Evolutionary conservation across 2,329 filamentous ascomycete species (phyloP).

Genomic region (Colletotrichum godetiae): DNA sequence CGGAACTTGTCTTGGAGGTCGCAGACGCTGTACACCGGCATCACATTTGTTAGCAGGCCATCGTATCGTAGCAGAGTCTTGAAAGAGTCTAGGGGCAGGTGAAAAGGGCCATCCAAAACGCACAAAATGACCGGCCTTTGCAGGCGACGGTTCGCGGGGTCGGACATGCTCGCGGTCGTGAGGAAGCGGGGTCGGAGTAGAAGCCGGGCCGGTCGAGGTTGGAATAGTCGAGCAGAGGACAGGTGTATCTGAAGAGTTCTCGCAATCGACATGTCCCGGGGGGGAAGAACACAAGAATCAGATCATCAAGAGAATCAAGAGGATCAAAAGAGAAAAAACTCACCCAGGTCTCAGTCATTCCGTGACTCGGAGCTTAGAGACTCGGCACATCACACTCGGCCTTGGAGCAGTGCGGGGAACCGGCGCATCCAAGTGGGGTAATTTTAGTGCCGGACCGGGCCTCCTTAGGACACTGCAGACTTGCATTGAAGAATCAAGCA

Average conservation of each 20-base stretch:
- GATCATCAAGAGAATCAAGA: too few relatives aligned
- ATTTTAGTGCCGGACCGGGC: neutral
- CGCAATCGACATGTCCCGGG: slow-evolving; percentile 11
- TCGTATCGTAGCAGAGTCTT: neutral
- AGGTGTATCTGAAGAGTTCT: neutral
- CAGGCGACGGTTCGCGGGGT: slow-evolving; percentile 26
- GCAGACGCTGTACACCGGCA: slow-evolving; percentile 74
- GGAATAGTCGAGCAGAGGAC: neutral
- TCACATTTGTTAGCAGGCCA: neutral
- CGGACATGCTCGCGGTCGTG: slow-evolving; percentile 29
- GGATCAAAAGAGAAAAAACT: neutral
- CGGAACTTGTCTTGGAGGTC: slow-evolving; percentile 96
- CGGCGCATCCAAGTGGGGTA: neutral
- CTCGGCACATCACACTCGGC: neutral
- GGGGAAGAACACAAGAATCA: neutral
- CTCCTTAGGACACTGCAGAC: neutral
- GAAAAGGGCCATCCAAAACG: neutral
- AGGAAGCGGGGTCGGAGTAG: slow-evolving; percentile 13
- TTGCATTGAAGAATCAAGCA: neutral
- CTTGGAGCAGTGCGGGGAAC: slow-evolving; percentile 12
- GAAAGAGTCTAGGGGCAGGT: neutral
- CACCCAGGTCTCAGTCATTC: neutral
- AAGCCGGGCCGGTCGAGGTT: neutral
- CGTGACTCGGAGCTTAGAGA: neutral
- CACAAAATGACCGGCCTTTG: slow-evolving; percentile 36